Percentiles rank a stretch among this genome's conserved stretches.
Conservation (phyloP, 306 rosid species). For the Mimosa pudica region DNA sequence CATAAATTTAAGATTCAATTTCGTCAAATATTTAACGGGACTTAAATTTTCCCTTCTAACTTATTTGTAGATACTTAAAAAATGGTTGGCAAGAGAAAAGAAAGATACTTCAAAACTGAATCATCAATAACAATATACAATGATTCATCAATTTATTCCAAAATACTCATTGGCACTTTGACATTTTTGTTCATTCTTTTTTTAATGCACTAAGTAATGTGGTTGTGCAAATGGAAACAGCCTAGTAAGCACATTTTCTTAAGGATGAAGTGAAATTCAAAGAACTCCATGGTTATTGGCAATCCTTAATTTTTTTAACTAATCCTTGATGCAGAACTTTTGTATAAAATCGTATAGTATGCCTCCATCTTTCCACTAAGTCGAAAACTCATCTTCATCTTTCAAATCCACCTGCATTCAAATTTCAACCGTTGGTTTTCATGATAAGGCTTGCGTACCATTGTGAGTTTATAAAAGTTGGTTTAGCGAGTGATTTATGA, state of each 20-base stretch:
- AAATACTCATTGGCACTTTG: not conserved
- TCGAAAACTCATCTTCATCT: not conserved
- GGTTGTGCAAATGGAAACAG: not conserved
- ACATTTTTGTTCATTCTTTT: not conserved
- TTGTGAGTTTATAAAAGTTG: not conserved
- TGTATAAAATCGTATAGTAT: too few species aligned
- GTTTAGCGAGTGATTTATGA: too few species aligned
- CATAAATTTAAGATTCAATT: not conserved
- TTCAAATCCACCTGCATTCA: not conserved
- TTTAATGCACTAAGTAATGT: not conserved
- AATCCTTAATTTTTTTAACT: not conserved
- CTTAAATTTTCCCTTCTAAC: not conserved
- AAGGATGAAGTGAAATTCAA: not conserved
- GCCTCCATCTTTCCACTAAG: too few species aligned
- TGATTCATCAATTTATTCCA: not conserved
- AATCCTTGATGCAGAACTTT: not conserved
- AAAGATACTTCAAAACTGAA: too few species aligned
- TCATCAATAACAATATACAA: too few species aligned
- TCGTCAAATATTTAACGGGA: not conserved
- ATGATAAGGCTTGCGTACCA: slow-evolving; percentile 33
- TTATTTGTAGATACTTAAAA: not conserved
- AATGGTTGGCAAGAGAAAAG: too few species aligned
- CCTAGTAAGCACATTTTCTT: not conserved
- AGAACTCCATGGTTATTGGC: not conserved
- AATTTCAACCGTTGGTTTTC: slow-evolving; percentile 37